Evolutionary conservation across 1,284 basidiomycete species (phyloP), one percentile per base, ranked within the genome.

Genomic region (Garcileccinum viscosum): DNA sequence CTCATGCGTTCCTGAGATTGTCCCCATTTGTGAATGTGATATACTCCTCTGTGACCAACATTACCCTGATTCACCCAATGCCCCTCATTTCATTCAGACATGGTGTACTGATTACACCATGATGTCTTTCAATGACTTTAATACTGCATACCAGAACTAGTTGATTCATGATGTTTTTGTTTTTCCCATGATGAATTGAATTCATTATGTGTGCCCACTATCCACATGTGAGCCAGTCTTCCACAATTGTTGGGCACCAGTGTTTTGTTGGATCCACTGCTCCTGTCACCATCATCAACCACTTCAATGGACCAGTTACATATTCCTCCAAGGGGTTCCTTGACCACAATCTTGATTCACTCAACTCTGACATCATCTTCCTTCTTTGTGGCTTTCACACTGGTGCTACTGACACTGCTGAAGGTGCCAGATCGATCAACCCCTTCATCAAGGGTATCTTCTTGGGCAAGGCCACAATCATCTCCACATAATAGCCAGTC

Each of bases 241-340:
- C n/a, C n/a, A n/a, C n/a, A n/a, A n/a, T n/a, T n/a, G n/a, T n/a
- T n/a, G n/a, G n/a, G n/a, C n/a, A 35, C 33, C 9, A 9, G 33
- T 9, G 33, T 35, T 9, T 35, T 35, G 42, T 44, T 15, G 22
- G 42, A 44, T 44, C 42, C 42, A 8, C 42, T 44, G 93, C 93
- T 32, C 82, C 97, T 72, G 90, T 97, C 72, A 93, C 93, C 38
- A 85, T 97, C 75, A 97, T 99, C 81, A 94, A 91, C 78, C 97
- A 99, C 80, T 99, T 90, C 81, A 93, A 93, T 71, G 95, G 95
- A 0, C 89, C 95, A 5, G 94, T 98, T 32, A 94, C 95, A 0
- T 99, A 99, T 81, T 95, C 94, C 0, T 88, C 93, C 11, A 95
- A 98, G 74, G 89, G 89, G 62, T 95, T 99, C 86, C 86, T 99